Evolutionary conservation across 257 asterid species (phyloP).

Genomic region (Coffea eugenioides): DNA sequence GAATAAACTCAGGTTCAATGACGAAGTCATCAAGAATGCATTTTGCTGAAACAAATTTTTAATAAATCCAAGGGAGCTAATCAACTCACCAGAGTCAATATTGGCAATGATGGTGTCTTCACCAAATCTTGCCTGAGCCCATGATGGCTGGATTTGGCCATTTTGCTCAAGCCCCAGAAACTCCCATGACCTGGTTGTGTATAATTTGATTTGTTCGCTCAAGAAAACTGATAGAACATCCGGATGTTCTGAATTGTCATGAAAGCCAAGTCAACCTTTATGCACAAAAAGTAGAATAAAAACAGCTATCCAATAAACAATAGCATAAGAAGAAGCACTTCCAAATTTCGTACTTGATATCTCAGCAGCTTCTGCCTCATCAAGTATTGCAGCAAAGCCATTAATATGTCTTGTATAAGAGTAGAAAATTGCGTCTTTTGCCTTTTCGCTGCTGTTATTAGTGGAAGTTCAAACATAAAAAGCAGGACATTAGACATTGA

Average conservation of each 20-base stretch:
- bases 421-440: constrained; percentile 75
- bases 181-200: constrained; percentile 96
- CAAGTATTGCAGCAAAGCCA: constrained; percentile 93
- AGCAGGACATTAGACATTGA: neutral
- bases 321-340: neutral
- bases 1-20: neutral
- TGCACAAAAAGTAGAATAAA: neutral
- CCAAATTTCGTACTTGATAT: constrained; percentile 53
- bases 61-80: neutral
- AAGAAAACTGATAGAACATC: constrained; percentile 73
- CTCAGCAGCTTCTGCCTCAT: constrained; percentile 55
- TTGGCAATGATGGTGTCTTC: constrained; percentile 79
- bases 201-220: constrained; percentile 67
- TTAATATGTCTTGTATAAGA: constrained; percentile 84
- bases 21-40: neutral
- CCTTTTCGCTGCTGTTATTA: constrained; percentile 51
- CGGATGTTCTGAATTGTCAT: constrained; percentile 56
- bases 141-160: constrained; percentile 48
- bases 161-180: constrained; percentile 66
- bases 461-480: constrained; percentile 10
- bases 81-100: constrained; percentile 79
- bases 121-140: constrained; percentile 88
- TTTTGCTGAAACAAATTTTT: no score
- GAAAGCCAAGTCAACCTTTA: neutral
- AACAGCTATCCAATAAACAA: neutral